Percentiles rank a stretch among this genome's conserved stretches.
These are phyloP conservation scores for Gossypium schwendimanii DNA, from an alignment of 441 rosid species.

Conservation along the genomic window DNA sequence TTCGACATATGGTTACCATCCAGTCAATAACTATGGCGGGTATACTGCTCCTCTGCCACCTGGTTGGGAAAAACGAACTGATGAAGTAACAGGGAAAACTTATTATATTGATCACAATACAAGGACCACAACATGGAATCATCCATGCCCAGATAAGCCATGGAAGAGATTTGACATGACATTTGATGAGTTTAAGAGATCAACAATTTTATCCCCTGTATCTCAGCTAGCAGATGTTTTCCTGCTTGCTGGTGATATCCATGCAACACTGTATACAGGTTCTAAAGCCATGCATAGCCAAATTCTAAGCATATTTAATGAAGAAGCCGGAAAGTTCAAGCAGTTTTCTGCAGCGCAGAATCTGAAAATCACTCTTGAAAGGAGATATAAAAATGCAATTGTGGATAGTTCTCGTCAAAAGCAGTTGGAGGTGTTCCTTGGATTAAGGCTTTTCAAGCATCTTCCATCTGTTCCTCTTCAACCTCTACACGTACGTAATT, in stretches of 20 bases:
- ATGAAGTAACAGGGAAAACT: conserved; percentile 84
- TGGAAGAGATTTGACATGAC: conserved; percentile 97
- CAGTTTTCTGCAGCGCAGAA: conserved; percentile 94
- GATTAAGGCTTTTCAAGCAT: conserved; percentile 90
- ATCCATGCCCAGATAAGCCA: conserved; percentile 97
- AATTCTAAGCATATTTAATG: conserved; percentile 88
- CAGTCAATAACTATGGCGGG: conserved; percentile 53
- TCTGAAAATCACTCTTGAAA: conserved; percentile 81
- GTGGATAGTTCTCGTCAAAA: conserved; percentile 96
- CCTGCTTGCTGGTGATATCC: conserved; percentile 92
- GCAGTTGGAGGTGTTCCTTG: conserved; percentile 95
- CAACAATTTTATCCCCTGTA: conserved; percentile 82
- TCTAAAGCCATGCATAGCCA: conserved; percentile 99
- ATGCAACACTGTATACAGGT: conserved; percentile 96
- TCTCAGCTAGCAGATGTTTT: conserved; percentile 91
- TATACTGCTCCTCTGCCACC: conserved; percentile 91
- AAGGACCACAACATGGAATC: conserved; percentile 89
- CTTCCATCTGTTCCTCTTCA: conserved; percentile 82
- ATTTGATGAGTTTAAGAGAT: conserved; percentile 81
- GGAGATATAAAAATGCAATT: conserved; percentile 84
- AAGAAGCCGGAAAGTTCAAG: conserved; percentile 85
- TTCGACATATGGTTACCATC: conserved; percentile 49
- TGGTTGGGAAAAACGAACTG: conserved; percentile 95
- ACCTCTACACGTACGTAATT: conserved; percentile 69
- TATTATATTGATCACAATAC: conserved; percentile 94